Percentiles rank a stretch among this genome's conserved stretches.
phyloP scores from a whole-genome alignment of 2,329 filamentous ascomycete genomes.

The Penicillium sp. region DNA sequence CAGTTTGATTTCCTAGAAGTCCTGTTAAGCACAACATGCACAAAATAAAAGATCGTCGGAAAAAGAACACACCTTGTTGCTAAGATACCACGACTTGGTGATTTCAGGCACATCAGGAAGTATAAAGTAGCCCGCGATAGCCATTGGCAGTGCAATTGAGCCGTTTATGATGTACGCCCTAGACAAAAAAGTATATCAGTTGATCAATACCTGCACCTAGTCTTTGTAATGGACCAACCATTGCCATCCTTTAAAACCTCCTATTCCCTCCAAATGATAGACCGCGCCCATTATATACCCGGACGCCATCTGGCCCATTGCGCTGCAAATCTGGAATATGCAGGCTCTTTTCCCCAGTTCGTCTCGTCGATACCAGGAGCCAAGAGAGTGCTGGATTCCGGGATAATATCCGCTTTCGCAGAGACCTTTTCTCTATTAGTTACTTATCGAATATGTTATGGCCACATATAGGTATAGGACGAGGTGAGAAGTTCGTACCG shows the following conservation, averaged over 20 bases:
- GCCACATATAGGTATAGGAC: no score
- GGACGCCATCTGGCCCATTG: constrained; percentile 41
- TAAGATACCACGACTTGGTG: constrained; percentile 48
- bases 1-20: constrained; percentile 41
- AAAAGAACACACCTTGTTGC: constrained; percentile 26
- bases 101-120: constrained; percentile 52
- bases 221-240: constrained; percentile 28
- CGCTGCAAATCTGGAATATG: constrained; percentile 50
- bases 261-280: constrained; percentile 45
- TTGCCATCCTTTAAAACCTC: constrained; percentile 53
- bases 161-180: constrained; percentile 36
- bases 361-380: constrained; percentile 49
- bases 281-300: constrained; percentile 56
- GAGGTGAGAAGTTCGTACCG: constrained; percentile 23
- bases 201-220: no score
- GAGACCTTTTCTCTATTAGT: constrained; percentile 9
- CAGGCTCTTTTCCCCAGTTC: constrained; percentile 52
- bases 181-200: neutral
- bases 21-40: neutral
- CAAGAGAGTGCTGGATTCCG: constrained; percentile 51
- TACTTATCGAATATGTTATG: neutral
- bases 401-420: constrained; percentile 47
- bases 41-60: neutral
- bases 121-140: constrained; percentile 47
- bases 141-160: constrained; percentile 51